Conservation (phyloP, 495 filamentous ascomycete genomes). For the Poronia punctata region DNA sequence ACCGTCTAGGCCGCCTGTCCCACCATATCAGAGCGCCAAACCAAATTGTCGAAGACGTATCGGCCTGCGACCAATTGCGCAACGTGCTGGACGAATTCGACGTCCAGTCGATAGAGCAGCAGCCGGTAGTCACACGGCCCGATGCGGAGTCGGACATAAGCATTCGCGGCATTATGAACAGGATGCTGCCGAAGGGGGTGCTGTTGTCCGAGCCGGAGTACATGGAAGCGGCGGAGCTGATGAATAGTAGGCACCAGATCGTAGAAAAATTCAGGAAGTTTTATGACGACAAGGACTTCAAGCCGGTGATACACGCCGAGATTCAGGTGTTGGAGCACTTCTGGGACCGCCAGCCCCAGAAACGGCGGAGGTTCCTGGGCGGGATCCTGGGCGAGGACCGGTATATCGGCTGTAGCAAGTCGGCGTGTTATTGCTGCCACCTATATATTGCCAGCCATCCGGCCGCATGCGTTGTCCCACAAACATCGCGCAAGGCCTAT, state of each 20-base stretch:
- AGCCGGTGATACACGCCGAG: slow-evolving; percentile 30
- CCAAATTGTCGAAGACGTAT: slow-evolving; percentile 11
- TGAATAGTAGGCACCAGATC: not conserved
- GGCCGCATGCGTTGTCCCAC: slow-evolving; percentile 16
- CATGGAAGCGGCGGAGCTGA: not conserved
- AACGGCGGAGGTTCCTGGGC: slow-evolving; percentile 4
- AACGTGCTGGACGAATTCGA: slow-evolving; percentile 8
- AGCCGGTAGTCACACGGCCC: not conserved
- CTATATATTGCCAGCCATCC: slow-evolving; percentile 25
- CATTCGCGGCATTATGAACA: slow-evolving; percentile 9
- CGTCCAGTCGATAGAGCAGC: not conserved
- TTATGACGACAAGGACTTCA: not conserved
- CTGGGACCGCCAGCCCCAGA: no score
- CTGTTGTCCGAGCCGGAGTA: slow-evolving; percentile 1
- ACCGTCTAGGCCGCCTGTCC: slow-evolving; percentile 12
- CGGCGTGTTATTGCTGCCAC: slow-evolving; percentile 30
- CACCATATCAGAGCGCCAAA: slow-evolving; percentile 12
- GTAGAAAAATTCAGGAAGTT: not conserved
- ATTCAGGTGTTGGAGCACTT: slow-evolving; percentile 22
- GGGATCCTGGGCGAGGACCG: slow-evolving; percentile 23
- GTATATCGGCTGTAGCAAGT: slow-evolving; percentile 36
- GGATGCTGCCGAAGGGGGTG: slow-evolving; percentile 6
- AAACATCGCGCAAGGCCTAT: slow-evolving; percentile 29
- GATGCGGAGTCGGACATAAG: slow-evolving; percentile 9
- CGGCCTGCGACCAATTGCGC: not conserved